phyloP scores from a whole-genome alignment of 106 monocot genomes.

The Platanthera zijinensis region DNA sequence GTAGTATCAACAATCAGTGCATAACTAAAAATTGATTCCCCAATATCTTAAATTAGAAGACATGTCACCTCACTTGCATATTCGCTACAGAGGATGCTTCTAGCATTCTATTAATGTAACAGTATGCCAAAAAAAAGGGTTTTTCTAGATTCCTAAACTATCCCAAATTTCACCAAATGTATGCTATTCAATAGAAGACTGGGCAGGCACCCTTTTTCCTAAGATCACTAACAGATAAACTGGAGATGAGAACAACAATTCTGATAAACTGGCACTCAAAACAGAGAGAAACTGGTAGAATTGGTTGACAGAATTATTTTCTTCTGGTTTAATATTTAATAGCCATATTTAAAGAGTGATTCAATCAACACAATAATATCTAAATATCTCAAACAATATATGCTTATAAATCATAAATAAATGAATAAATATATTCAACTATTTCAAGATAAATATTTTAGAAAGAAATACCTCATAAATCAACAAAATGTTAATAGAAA shows the following conservation, averaged over 20 bases:
- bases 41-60: background rate
- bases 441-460: background rate
- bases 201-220: background rate
- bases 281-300: background rate
- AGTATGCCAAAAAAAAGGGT: too few species aligned
- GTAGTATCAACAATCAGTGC: background rate
- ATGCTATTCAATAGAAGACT: background rate
- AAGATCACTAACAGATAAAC: background rate
- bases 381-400: background rate
- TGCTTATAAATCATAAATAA: background rate
- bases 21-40: background rate
- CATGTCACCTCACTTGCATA: background rate
- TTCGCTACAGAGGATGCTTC: background rate
- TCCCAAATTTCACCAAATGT: background rate
- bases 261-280: too few species aligned
- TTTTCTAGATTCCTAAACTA: background rate
- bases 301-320: background rate
- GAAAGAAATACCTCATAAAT: background rate
- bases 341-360: background rate
- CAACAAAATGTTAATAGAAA: background rate
- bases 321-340: background rate
- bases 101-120: too few species aligned
- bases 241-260: too few species aligned
- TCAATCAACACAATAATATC: background rate
- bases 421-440: background rate